Conservation (phyloP, 805 yeast species). For the Scheffersomyces lignosus region DNA sequence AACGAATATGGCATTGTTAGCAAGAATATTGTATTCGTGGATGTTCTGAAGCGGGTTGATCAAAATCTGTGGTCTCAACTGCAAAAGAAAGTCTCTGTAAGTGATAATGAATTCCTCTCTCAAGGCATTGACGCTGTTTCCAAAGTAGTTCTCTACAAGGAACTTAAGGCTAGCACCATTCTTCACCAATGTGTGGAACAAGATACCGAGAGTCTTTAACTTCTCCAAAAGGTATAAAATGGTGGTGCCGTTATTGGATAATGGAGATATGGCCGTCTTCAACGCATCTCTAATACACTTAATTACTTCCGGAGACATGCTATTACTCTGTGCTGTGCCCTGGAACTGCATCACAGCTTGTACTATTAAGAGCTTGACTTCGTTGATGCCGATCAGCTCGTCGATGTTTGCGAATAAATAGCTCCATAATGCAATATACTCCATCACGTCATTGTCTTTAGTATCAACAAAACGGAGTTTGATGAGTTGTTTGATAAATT, state of each 20-base stretch:
- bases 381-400: constrained; percentile 9
- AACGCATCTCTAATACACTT: constrained; percentile 1
- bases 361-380: neutral
- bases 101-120: constrained; percentile 8
- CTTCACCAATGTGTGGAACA: constrained; percentile 11
- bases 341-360: neutral
- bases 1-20: constrained; percentile 34
- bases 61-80: constrained; percentile 6
- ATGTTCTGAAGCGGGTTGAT: constrained; percentile 1
- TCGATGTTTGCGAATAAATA: constrained; percentile 3
- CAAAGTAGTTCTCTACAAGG: constrained; percentile 5
- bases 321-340: constrained; percentile 5
- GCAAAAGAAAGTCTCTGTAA: constrained; percentile 11
- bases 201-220: constrained; percentile 21
- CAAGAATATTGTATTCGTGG: constrained; percentile 14
- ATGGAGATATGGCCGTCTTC: constrained; percentile 1
- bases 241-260: neutral
- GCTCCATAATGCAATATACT: constrained; percentile 12
- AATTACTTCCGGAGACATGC: neutral
- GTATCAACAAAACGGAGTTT: constrained; percentile 13
- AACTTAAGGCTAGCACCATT: neutral
- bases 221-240: constrained; percentile 11
- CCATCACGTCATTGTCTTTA: constrained; percentile 6
- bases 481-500: constrained; percentile 30
- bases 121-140: neutral